Percentiles rank a stretch among this genome's conserved stretches.
These are phyloP conservation scores for Botrytis paeoniae DNA, from an alignment of 2,329 filamentous ascomycete species.

Conservation along the genomic window DNA sequence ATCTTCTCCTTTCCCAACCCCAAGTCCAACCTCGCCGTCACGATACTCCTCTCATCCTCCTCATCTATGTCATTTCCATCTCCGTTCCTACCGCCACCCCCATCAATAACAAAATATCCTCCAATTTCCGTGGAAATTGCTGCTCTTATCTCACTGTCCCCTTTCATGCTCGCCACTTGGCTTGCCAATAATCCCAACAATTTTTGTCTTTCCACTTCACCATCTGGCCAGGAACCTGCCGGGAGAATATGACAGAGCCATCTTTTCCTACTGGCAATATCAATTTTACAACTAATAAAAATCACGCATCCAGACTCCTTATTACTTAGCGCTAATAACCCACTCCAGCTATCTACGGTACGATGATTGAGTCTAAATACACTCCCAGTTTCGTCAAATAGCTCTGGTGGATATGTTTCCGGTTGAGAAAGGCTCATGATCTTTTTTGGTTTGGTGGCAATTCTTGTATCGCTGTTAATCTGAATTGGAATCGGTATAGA, in stretches of 20 bases:
- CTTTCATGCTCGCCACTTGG: not conserved
- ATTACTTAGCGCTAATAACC: not conserved
- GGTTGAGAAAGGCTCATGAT: not conserved
- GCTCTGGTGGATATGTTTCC: not conserved
- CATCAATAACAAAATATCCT: not conserved
- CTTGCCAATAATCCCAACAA: not conserved
- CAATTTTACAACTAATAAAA: not conserved
- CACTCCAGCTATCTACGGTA: not conserved
- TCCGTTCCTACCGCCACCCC: not conserved
- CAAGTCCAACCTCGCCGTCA: not conserved
- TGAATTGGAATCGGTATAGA: too few relatives aligned
- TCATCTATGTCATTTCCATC: not conserved
- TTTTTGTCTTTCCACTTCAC: not conserved
- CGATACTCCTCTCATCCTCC: not conserved
- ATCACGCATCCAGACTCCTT: not conserved
- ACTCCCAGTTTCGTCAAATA: not conserved
- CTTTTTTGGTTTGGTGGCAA: not conserved
- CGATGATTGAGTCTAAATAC: not conserved
- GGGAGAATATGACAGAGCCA: not conserved
- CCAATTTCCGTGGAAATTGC: not conserved
- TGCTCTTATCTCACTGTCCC: not conserved
- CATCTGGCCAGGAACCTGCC: not conserved
- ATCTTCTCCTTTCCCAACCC: not conserved
- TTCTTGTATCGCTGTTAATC: too few relatives aligned
- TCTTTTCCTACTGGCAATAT: too few relatives aligned